Conservation (phyloP, 2,329 filamentous ascomycete genomes). For the Ceratocystis eucalypticola region DNA sequence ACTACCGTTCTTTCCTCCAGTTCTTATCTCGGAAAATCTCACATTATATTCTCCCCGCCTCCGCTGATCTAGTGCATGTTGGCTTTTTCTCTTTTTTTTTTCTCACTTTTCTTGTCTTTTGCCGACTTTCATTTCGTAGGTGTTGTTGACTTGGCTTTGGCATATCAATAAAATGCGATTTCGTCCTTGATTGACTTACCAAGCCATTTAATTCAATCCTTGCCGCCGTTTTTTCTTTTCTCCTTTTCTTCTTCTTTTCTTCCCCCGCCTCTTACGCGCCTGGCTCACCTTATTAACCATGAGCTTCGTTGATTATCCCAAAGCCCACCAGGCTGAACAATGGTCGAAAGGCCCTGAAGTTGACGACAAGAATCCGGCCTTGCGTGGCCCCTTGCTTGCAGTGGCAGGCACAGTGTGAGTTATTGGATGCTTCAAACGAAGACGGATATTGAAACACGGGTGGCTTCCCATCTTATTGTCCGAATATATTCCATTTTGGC, state of each 20-base stretch:
- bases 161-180: not conserved
- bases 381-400: slow-evolving; percentile 52
- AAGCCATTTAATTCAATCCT: not conserved
- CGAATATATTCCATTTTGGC: not conserved
- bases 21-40: not conserved
- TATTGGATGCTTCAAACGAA: not conserved
- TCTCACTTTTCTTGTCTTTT: not conserved
- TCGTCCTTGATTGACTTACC: not conserved
- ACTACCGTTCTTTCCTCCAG: too few species aligned
- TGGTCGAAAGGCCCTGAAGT: slow-evolving; percentile 26
- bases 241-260: not conserved
- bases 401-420: slow-evolving; percentile 49
- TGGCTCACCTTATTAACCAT: not conserved
- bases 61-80: not conserved
- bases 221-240: not conserved
- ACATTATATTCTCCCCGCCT: not conserved
- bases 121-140: not conserved
- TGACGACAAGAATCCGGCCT: slow-evolving; percentile 51
- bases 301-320: slow-evolving; percentile 34
- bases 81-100: slow-evolving; percentile 2
- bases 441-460: not conserved
- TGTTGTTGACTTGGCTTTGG: not conserved
- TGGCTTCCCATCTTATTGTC: not conserved
- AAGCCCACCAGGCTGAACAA: slow-evolving; percentile 27
- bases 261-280: slow-evolving; percentile 3